phyloP scores from a whole-genome alignment of 106 monocot species.

The Platanthera zijinensis region DNA sequence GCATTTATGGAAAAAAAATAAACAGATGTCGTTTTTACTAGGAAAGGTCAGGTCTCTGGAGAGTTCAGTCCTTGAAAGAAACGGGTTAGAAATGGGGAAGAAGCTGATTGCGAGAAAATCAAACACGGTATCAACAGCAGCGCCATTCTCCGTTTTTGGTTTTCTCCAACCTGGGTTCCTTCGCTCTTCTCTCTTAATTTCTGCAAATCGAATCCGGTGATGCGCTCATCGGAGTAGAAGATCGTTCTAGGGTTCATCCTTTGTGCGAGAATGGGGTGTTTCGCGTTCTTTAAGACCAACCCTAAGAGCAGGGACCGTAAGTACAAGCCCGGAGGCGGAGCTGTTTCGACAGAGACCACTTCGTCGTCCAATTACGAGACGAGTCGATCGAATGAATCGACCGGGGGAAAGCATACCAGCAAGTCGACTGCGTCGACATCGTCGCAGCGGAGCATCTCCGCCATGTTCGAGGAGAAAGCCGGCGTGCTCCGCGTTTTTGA shows the following conservation, averaged over 20 bases:
- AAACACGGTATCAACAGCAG: too few species aligned
- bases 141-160: too few species aligned
- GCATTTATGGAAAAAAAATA: too few species aligned
- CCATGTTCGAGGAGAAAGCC: constrained; percentile 38
- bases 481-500: constrained; percentile 29
- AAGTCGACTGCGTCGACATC: constrained; percentile 34
- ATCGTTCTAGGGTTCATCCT: neutral
- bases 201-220: neutral
- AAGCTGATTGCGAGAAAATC: too few species aligned
- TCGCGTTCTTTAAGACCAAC: constrained; percentile 17
- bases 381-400: constrained; percentile 19
- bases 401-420: constrained; percentile 20
- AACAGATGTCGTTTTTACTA: too few species aligned
- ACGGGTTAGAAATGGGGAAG: too few species aligned
- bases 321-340: neutral
- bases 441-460: constrained; percentile 41
- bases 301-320: constrained; percentile 1
- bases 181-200: too few species aligned
- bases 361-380: constrained; percentile 22
- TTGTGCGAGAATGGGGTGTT: constrained; percentile 29
- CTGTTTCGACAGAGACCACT: constrained; percentile 2
- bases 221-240: neutral
- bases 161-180: too few species aligned
- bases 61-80: too few species aligned
- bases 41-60: too few species aligned